These are phyloP conservation scores for Nothophytophthora sp. DNA, from an alignment of 352 stramenopile species.

Conservation along the genomic window DNA sequence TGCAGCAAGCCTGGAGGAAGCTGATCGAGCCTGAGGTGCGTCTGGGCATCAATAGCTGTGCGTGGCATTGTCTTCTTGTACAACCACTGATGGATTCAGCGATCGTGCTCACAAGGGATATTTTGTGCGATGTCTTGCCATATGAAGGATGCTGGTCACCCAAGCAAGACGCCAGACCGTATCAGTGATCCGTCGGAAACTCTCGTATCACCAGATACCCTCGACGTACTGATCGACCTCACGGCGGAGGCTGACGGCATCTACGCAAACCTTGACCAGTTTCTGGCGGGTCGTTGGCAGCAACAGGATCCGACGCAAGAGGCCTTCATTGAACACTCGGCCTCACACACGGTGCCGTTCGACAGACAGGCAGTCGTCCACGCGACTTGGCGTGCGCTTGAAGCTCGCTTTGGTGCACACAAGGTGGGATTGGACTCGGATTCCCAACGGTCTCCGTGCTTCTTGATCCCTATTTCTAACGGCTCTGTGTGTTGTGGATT, in stretches of 20 bases:
- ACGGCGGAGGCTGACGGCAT: constrained; percentile 1
- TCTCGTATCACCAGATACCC: not conserved
- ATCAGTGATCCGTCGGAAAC: not conserved
- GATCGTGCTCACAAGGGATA: too few species aligned
- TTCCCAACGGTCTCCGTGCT: not conserved
- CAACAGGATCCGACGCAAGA: not conserved
- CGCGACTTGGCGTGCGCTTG: constrained; percentile 12
- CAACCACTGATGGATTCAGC: too few species aligned
- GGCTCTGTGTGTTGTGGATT: not conserved
- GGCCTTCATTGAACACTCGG: constrained; percentile 14
- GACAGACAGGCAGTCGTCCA: constrained; percentile 6
- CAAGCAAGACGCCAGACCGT: not conserved
- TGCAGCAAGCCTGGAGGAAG: constrained; percentile 21
- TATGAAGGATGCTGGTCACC: too few species aligned
- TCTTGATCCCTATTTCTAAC: not conserved
- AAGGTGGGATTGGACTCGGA: constrained; percentile 1
- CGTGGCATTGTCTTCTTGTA: not conserved
- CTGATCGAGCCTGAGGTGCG: constrained; percentile 13
- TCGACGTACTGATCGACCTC: constrained; percentile 4
- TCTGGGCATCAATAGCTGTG: not conserved
- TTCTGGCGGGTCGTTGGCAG: not conserved
- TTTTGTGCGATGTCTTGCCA: too few species aligned
- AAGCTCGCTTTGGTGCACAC: constrained; percentile 5
- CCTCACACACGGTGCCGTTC: constrained; percentile 14
- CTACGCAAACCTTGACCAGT: constrained; percentile 12